phyloP scores from a whole-genome alignment of 179 eudicot genomes.

The Drosera spatulata region DNA sequence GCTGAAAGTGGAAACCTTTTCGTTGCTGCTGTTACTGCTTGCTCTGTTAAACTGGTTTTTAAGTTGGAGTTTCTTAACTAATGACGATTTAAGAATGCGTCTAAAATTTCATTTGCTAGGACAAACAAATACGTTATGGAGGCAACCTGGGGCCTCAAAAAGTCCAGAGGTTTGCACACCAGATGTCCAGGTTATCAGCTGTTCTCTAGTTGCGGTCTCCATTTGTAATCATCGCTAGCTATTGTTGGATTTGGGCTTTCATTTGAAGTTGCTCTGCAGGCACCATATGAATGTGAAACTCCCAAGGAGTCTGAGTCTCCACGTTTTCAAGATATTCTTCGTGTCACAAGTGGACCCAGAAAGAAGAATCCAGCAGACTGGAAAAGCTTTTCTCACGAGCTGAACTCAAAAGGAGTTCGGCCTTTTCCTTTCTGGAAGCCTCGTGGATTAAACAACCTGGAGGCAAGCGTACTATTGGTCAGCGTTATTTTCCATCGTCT shows the following conservation, averaged over 20 bases:
- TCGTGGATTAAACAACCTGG: conserved; percentile 84
- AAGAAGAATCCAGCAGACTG: conserved; percentile 86
- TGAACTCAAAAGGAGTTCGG: conserved; percentile 84
- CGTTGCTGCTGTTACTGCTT: no score
- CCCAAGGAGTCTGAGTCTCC: conserved; percentile 99
- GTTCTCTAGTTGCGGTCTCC: not conserved
- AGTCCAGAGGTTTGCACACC: conserved; percentile 70
- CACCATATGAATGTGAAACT: conserved; percentile 78
- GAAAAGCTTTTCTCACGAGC: conserved; percentile 95
- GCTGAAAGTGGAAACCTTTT: no score
- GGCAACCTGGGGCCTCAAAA: conserved; percentile 49
- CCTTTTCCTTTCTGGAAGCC: conserved; percentile 98
- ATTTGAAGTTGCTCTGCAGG: conserved; percentile 22
- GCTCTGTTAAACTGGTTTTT: no score
- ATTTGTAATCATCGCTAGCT: not conserved
- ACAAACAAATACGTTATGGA: conserved; percentile 42
- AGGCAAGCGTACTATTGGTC: conserved; percentile 33
- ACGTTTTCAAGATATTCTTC: conserved; percentile 96
- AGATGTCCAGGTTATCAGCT: conserved; percentile 60
- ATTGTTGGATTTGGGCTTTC: not conserved
- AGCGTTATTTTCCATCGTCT: not conserved
- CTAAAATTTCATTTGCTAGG: conserved; percentile 27
- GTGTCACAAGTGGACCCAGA: conserved; percentile 94
- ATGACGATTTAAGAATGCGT: no score
- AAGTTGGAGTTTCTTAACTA: no score